Conservation (phyloP, 2,329 filamentous ascomycete species). For the Nemania sp. region DNA sequence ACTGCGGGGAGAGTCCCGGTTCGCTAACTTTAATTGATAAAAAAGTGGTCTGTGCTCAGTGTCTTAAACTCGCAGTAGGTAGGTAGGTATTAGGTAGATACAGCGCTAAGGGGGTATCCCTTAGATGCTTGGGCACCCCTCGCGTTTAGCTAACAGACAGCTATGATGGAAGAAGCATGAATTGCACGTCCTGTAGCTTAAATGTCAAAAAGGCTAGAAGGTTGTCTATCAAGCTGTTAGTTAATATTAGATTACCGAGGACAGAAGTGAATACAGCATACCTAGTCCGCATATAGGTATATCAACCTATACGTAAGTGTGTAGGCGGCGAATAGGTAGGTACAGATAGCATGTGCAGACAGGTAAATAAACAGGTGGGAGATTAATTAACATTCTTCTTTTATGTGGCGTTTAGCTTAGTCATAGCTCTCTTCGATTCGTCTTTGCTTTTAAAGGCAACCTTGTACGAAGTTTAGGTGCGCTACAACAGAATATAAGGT, state of each 20-base stretch:
- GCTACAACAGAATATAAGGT: neutral
- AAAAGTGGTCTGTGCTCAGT: neutral
- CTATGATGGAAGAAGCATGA: no score
- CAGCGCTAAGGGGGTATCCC: no score
- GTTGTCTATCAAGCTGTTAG: neutral
- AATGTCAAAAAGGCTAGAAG: neutral
- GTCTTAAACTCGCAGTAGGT: neutral
- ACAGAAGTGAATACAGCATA: neutral
- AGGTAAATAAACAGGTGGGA: neutral
- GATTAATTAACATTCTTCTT: neutral
- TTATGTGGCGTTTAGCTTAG: neutral
- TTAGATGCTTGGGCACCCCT: no score
- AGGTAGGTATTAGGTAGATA: neutral
- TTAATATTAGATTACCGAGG: neutral
- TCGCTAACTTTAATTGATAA: constrained; percentile 4
- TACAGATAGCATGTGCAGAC: neutral
- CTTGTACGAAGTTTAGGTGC: neutral
- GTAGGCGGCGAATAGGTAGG: no score
- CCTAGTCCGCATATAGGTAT: neutral
- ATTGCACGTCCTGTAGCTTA: neutral
- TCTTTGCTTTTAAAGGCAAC: neutral
- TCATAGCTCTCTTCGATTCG: neutral
- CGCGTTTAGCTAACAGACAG: no score
- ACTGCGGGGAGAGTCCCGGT: constrained; percentile 37
- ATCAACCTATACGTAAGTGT: neutral